phyloP scores from a whole-genome alignment of 2,329 filamentous ascomycete species.

The Exophiala sp. region DNA sequence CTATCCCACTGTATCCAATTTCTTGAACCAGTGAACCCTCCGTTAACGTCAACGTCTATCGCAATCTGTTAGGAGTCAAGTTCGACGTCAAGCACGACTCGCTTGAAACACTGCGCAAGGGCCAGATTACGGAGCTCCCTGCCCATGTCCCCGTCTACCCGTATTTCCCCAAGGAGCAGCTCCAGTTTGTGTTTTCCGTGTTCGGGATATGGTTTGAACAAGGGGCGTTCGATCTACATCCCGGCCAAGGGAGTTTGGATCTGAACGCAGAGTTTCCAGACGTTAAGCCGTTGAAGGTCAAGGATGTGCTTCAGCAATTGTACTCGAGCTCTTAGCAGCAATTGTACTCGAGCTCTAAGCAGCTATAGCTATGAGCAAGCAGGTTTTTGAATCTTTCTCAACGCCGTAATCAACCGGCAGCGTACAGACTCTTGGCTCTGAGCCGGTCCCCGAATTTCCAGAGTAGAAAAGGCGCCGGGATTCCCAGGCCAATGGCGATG shows the following conservation, averaged over 20 bases:
- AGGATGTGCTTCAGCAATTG: background rate
- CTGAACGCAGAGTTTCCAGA: background rate
- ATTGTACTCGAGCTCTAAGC: no score
- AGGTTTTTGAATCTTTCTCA: no score
- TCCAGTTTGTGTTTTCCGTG: background rate
- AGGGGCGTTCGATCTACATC: background rate
- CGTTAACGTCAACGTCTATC: no score
- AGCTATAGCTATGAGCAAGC: no score
- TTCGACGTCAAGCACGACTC: background rate
- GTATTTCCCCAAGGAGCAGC: background rate
- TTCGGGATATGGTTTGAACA: background rate
- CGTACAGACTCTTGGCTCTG: conserved; percentile 45
- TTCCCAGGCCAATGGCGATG: conserved; percentile 36
- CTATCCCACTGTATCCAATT: no score
- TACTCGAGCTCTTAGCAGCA: no score
- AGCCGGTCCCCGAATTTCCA: conserved; percentile 47
- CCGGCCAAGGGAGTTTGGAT: background rate
- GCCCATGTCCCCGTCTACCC: background rate
- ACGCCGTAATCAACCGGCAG: conserved; percentile 41
- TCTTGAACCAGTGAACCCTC: no score
- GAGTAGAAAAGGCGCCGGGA: conserved; percentile 47
- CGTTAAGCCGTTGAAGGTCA: background rate
- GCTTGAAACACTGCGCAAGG: background rate
- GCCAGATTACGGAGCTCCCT: background rate
- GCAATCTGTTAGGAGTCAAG: background rate